Evolutionary conservation across 345 rosid species (phyloP).

Genomic region (Salix suchowensis): DNA sequence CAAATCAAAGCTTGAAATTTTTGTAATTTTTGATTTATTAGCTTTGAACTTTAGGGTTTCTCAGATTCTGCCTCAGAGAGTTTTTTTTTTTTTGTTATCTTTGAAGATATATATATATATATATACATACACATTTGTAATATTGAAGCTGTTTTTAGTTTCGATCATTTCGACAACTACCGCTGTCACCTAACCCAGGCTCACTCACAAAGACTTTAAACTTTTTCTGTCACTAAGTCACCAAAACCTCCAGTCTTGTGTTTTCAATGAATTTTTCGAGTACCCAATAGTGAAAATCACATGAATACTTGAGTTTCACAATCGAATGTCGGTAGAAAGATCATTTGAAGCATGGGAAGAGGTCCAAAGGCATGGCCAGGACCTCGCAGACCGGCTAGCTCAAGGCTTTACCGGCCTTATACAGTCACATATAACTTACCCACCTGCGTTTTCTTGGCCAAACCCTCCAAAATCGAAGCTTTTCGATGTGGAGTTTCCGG

Average conservation of each 20-base stretch:
- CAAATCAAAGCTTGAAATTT: neutral
- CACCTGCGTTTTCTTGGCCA: slow-evolving; percentile 72
- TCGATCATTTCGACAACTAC: neutral
- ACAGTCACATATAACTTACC: slow-evolving; percentile 55
- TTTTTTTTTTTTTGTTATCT: neutral
- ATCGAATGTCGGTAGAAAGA: slow-evolving; percentile 77
- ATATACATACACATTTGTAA: neutral
- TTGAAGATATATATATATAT: neutral
- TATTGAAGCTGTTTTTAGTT: neutral
- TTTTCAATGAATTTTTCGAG: slow-evolving; percentile 5
- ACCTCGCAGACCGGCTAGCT: slow-evolving; percentile 79
- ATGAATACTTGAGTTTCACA: neutral
- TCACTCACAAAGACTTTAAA: neutral
- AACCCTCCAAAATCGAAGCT: slow-evolving; percentile 51
- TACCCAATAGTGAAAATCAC: slow-evolving; percentile 1
- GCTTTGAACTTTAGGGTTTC: neutral
- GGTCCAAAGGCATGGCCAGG: slow-evolving; percentile 91
- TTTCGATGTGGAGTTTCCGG: slow-evolving; percentile 67
- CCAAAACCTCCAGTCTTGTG: neutral
- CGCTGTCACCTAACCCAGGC: neutral
- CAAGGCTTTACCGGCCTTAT: slow-evolving; percentile 85
- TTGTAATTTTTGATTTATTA: neutral
- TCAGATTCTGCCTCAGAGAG: neutral
- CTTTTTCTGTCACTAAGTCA: neutral
- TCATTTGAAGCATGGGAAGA: slow-evolving; percentile 96